Percentiles rank a stretch among this genome's conserved stretches.
Evolutionary conservation across 2,329 filamentous ascomycete species (phyloP).

Genomic region (Talaromyces sp.): DNA sequence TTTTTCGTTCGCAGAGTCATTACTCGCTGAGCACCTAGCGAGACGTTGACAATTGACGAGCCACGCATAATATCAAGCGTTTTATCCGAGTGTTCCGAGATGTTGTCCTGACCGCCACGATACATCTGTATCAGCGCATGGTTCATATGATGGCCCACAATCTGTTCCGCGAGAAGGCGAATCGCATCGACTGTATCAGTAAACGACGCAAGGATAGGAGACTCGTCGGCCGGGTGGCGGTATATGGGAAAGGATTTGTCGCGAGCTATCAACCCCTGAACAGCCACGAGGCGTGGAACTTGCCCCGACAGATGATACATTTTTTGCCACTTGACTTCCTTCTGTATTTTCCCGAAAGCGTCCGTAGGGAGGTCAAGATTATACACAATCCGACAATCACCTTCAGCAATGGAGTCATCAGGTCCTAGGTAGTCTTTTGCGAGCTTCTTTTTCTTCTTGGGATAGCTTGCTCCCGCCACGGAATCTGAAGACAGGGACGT

Average conservation of each 20-base stretch:
- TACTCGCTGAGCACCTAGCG: constrained; percentile 82
- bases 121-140: constrained; percentile 93
- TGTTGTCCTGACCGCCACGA: constrained; percentile 82
- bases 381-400: constrained; percentile 71
- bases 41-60: constrained; percentile 87
- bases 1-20: constrained; percentile 79
- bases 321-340: constrained; percentile 79
- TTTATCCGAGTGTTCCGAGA: constrained; percentile 96
- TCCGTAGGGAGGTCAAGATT: constrained; percentile 60
- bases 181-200: constrained; percentile 68
- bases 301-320: constrained; percentile 92
- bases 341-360: constrained; percentile 66
- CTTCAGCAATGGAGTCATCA: constrained; percentile 64
- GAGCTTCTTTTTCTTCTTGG: constrained; percentile 20
- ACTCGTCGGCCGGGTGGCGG: constrained; percentile 87
- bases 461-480: not conserved
- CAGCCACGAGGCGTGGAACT: constrained; percentile 85
- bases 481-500: not conserved
- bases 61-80: constrained; percentile 80
- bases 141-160: constrained; percentile 76
- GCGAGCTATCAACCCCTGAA: constrained; percentile 67
- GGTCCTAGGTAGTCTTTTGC: constrained; percentile 39
- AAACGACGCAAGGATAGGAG: constrained; percentile 71
- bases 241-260: constrained; percentile 82
- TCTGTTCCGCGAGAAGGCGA: constrained; percentile 63